Evolutionary conservation across 768 basidiomycete genomes (phyloP).

Genomic region (Lentinula boryana): DNA sequence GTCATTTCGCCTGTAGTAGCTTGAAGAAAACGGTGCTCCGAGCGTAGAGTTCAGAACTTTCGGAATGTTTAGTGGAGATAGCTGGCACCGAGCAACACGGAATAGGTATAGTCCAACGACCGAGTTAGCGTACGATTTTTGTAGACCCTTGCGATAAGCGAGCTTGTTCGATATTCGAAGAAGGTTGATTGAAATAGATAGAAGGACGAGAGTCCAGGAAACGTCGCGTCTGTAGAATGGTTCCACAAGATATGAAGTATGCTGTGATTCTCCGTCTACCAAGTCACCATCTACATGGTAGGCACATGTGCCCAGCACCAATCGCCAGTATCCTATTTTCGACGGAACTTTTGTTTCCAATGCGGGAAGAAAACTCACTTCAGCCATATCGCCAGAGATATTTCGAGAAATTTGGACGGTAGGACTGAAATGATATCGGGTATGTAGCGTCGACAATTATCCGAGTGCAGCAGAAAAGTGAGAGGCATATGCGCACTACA

Average conservation of each 20-base stretch:
- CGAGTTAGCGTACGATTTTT: too few relatives aligned
- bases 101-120: too few relatives aligned
- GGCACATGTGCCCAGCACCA: not conserved
- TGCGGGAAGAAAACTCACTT: not conserved
- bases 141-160: too few relatives aligned
- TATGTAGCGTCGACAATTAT: not conserved
- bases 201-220: too few relatives aligned
- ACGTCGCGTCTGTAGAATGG: too few relatives aligned
- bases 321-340: not conserved
- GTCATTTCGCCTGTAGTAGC: too few relatives aligned
- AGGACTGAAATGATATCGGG: not conserved
- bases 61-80: too few relatives aligned
- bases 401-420: not conserved
- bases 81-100: not conserved
- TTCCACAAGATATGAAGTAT: too few relatives aligned
- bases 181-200: too few relatives aligned
- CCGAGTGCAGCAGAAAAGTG: not conserved
- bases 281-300: not conserved
- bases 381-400: not conserved
- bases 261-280: too few relatives aligned
- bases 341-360: not conserved
- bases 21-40: not conserved
- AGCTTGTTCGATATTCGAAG: too few relatives aligned
- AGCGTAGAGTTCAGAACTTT: not conserved
- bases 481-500: not conserved